Evolutionary conservation across 2,329 filamentous ascomycete species (phyloP), one percentile per base, ranked within the genome.

Genomic region (Graphilbum ipis-grandicollis): DNA sequence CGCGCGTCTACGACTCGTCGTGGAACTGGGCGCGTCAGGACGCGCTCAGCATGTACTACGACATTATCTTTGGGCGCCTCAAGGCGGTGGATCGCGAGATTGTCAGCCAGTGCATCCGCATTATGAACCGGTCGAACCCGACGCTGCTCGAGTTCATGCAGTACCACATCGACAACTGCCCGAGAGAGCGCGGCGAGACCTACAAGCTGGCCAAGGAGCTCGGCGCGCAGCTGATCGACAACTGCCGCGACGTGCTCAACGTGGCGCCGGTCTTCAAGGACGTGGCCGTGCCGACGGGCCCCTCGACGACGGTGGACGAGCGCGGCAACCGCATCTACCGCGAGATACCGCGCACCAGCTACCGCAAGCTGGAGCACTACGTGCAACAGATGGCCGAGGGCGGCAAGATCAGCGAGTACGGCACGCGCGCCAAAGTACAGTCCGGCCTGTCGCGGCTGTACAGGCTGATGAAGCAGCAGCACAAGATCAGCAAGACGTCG

Each of bases 11-110:
- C 60, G 90, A 98, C 56, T 96, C 90, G 0, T 92, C 85, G 0
- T 98, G 90, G 90, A 98, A 98, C 58, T 98, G 90, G 90, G 90
- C 85, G 43, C 79, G 90, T 36, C 90, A 98, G 56, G 90, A 98
- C 56, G 90, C 88, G 21, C 73, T 98, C 37, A 90, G 71, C 63
- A 98, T 98, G 88, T 98, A 90, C 66, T 98, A 85, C 61, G 90
- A 98, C 52, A 92, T 98, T 52, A 94, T 98, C 52, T 98, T 98
- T 50, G 90, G 90, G 40, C 76, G 90, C 42, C 74, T 98, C 37
- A 75, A 90, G 63, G 83, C 78, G 35, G 81, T 98, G 30, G 90
- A 98, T 52, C 82, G 90, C 44, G 90, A 98, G 58, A 98, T 96
- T 50, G 90, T 98, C 54, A 94, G 86, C 60, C 86, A 86, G 56